Evolutionary conservation across 2,329 filamentous ascomycete genomes (phyloP).

Genomic region (Aureobasidium sp.): DNA sequence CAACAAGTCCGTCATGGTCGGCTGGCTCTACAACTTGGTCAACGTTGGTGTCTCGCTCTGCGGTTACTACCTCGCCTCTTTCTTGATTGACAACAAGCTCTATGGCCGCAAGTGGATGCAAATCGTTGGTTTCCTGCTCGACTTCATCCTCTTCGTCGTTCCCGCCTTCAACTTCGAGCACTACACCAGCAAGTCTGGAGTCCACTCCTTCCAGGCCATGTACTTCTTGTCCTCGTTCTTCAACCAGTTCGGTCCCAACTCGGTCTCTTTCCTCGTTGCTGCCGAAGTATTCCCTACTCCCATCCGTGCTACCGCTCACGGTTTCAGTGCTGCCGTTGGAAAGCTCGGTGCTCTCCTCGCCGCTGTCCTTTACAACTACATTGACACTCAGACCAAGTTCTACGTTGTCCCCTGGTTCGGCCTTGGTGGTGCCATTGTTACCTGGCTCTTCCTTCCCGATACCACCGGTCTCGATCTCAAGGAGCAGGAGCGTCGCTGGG

Average conservation of each 20-base stretch:
- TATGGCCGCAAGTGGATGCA: slow-evolving; percentile 97
- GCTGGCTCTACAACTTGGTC: slow-evolving; percentile 87
- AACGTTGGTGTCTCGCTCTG: slow-evolving; percentile 79
- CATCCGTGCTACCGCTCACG: slow-evolving; percentile 86
- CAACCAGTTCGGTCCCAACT: slow-evolving; percentile 97
- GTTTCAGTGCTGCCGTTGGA: slow-evolving; percentile 83
- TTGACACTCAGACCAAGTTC: slow-evolving; percentile 75
- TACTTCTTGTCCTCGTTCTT: slow-evolving; percentile 98
- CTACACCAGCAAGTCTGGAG: slow-evolving; percentile 62
- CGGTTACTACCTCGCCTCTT: slow-evolving; percentile 83
- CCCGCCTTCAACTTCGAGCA: slow-evolving; percentile 83
- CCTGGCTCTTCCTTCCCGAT: slow-evolving; percentile 82
- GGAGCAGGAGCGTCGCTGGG: slow-evolving; percentile 92
- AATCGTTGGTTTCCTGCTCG: slow-evolving; percentile 84
- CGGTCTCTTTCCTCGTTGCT: slow-evolving; percentile 90
- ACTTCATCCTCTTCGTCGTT: slow-evolving; percentile 87
- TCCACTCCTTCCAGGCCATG: slow-evolving; percentile 93
- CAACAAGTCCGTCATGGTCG: slow-evolving; percentile 67
- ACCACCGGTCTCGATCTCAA: slow-evolving; percentile 94
- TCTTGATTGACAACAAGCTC: slow-evolving; percentile 91
- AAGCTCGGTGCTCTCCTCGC: slow-evolving; percentile 84
- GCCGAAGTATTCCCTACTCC: slow-evolving; percentile 95
- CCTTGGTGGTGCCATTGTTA: slow-evolving; percentile 75
- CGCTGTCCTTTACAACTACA: slow-evolving; percentile 91
- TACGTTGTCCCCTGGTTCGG: slow-evolving; percentile 94